Percentiles rank a stretch among this genome's conserved stretches.
phyloP scores from a whole-genome alignment of 73 alveolate genomes.

The Paramecium primaurelia region DNA sequence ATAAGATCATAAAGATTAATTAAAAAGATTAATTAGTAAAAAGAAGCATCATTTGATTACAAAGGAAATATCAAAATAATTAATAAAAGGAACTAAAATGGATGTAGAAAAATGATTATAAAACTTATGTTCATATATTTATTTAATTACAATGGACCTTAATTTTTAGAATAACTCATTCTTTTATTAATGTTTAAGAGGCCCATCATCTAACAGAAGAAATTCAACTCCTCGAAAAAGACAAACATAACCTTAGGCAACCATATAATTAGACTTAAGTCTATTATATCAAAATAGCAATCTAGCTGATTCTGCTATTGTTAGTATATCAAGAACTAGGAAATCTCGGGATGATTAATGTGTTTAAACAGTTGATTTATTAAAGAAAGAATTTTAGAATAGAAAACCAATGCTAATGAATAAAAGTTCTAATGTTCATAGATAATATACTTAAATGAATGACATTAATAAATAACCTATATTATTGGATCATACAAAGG shows the following conservation, averaged over 20 bases:
- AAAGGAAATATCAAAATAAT: slow-evolving; percentile 64
- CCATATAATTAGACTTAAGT: neutral
- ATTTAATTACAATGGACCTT: neutral
- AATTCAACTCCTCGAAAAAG: neutral
- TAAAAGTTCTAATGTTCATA: neutral
- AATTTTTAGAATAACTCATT: neutral
- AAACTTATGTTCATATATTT: neutral
- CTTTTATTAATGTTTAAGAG: neutral
- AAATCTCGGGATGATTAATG: neutral
- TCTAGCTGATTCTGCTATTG: neutral
- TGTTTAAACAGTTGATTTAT: neutral
- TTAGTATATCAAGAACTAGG: neutral
- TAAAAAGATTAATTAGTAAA: slow-evolving; percentile 66
- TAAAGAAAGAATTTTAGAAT: neutral
- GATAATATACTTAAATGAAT: neutral
- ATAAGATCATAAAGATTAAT: slow-evolving; percentile 60
- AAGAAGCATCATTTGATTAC: slow-evolving; percentile 73
- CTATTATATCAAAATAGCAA: neutral
- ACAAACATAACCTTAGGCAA: neutral
- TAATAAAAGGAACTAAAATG: slow-evolving; percentile 32
- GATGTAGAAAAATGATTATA: slow-evolving; percentile 43
- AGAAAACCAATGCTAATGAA: neutral
- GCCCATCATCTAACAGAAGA: neutral
- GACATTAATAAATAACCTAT: neutral
- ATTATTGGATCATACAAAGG: slow-evolving; percentile 35